These are phyloP conservation scores for Ramalina intermedia DNA, from an alignment of 495 filamentous ascomycete species.

Conservation along the genomic window DNA sequence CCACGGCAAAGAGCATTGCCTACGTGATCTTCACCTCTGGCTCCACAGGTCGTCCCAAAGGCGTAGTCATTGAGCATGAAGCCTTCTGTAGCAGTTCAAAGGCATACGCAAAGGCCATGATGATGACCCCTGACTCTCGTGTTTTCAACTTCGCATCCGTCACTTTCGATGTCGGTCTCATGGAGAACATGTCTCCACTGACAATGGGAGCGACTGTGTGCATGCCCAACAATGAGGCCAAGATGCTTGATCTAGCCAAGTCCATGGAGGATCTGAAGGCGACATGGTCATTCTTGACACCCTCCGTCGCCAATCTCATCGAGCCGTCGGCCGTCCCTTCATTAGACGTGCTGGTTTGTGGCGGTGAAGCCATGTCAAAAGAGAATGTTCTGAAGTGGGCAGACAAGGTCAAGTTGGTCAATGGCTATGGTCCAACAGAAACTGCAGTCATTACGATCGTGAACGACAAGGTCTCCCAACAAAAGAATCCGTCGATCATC, in stretches of 20 bases:
- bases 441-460: slow-evolving; percentile 23
- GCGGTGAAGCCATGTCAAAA: slow-evolving; percentile 33
- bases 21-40: slow-evolving; percentile 76
- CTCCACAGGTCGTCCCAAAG: slow-evolving; percentile 43
- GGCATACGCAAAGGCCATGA: slow-evolving; percentile 26
- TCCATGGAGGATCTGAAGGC: slow-evolving; percentile 35
- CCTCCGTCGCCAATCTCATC: slow-evolving; percentile 35
- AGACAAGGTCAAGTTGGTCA: slow-evolving; percentile 32
- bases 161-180: slow-evolving; percentile 38
- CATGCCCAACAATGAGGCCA: slow-evolving; percentile 43
- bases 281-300: slow-evolving; percentile 38
- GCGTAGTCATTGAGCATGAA: slow-evolving; percentile 33
- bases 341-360: slow-evolving; percentile 28
- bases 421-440: slow-evolving; percentile 48
- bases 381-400: slow-evolving; percentile 42
- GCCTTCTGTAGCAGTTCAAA: slow-evolving; percentile 33
- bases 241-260: slow-evolving; percentile 34
- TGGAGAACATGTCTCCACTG: slow-evolving; percentile 35
- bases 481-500: slow-evolving; percentile 26
- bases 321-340: slow-evolving; percentile 31
- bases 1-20: slow-evolving; percentile 38
- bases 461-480: slow-evolving; percentile 12
- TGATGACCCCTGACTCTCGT: slow-evolving; percentile 25
- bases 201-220: slow-evolving; percentile 47
- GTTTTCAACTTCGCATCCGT: slow-evolving; percentile 41